Conservation (phyloP, 73 alveolate species). For the Durusdinium trenchii region DNA sequence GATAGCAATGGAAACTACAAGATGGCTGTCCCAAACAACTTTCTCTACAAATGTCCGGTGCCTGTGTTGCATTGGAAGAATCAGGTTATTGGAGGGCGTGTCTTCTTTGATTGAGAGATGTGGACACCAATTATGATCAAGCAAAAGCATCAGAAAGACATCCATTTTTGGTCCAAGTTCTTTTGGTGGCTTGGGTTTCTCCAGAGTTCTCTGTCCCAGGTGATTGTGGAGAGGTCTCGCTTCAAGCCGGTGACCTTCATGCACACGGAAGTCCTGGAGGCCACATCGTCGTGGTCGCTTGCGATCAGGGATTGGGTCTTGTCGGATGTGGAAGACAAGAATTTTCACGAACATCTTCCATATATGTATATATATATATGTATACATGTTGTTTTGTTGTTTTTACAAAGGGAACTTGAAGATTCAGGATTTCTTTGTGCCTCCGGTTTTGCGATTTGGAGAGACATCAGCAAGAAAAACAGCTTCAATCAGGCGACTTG, state of each 20-base stretch:
- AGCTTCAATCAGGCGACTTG: no score
- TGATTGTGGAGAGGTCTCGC: conserved; percentile 73
- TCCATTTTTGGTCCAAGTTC: neutral
- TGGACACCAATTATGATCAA: neutral
- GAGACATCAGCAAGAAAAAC: no score
- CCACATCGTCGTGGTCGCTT: neutral
- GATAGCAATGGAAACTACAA: conserved; percentile 12
- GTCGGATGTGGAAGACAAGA: neutral
- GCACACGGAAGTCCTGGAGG: conserved; percentile 85
- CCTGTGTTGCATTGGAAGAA: neutral
- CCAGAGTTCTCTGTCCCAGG: neutral
- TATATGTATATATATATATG: no score
- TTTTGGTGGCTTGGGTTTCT: neutral
- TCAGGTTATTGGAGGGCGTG: neutral
- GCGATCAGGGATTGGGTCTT: no score
- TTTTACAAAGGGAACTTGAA: no score
- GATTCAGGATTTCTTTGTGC: no score
- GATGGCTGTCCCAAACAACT: conserved; percentile 84
- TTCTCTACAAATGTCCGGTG: conserved; percentile 71
- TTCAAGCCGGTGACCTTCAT: conserved; percentile 50
- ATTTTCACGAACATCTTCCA: no score
- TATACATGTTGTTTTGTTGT: no score
- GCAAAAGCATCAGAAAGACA: neutral
- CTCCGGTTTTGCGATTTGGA: no score
- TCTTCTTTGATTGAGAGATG: neutral